These are phyloP conservation scores for Phalaenopsis hybrid DNA, from an alignment of 116 monocot species.

Conservation along the genomic window DNA sequence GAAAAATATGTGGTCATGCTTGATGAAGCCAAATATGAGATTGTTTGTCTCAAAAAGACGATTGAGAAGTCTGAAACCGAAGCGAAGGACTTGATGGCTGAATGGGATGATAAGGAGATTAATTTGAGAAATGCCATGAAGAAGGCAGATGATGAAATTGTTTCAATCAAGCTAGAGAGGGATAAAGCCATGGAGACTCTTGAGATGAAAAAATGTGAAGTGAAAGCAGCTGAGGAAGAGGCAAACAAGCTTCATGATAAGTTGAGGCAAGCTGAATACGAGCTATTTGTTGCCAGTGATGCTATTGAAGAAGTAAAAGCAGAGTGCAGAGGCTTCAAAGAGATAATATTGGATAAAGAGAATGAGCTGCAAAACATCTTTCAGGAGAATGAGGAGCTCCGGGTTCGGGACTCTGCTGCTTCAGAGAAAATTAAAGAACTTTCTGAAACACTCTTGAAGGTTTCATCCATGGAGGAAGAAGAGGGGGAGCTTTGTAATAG, in stretches of 20 bases:
- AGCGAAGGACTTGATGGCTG: constrained; percentile 27
- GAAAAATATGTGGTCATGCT: constrained; percentile 56
- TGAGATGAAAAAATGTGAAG: constrained; percentile 35
- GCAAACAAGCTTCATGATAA: constrained; percentile 26
- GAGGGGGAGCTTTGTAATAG: constrained; percentile 12
- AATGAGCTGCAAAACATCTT: constrained; percentile 51
- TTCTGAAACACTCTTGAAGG: constrained; percentile 41
- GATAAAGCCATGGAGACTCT: constrained; percentile 25
- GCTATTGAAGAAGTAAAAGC: constrained; percentile 35
- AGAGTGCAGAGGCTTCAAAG: constrained; percentile 43
- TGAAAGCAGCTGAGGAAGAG: constrained; percentile 40
- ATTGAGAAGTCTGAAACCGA: constrained; percentile 43
- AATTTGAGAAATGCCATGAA: constrained; percentile 26
- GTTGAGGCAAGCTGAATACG: constrained; percentile 44
- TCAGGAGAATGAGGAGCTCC: constrained; percentile 71
- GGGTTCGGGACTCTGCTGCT: constrained; percentile 42
- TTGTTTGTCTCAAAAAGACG: constrained; percentile 25
- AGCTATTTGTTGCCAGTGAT: constrained; percentile 25
- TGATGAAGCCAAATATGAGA: constrained; percentile 55
- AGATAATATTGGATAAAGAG: constrained; percentile 61
- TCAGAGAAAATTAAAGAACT: constrained; percentile 55
- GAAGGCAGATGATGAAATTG: constrained; percentile 49
- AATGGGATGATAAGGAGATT: constrained; percentile 59
- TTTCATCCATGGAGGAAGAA: constrained; percentile 34
- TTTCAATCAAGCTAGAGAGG: constrained; percentile 31